Evolutionary conservation across 2,329 filamentous ascomycete species (phyloP).

Genomic region (Colletotrichum plurivorum): DNA sequence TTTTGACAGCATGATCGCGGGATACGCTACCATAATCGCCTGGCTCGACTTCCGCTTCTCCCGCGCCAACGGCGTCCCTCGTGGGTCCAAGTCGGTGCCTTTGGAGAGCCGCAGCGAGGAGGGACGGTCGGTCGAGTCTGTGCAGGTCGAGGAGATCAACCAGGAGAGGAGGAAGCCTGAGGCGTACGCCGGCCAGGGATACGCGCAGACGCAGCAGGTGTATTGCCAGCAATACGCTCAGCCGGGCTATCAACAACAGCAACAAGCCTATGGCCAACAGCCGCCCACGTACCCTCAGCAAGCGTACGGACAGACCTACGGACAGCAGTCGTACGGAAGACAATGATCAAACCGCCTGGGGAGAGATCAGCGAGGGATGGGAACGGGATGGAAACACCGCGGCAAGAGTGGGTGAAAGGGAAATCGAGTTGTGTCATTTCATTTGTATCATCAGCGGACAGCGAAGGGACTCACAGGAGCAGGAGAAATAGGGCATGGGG

Average conservation of each 20-base stretch:
- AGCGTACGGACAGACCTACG: slow-evolving; percentile 6
- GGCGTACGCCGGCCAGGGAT: neutral
- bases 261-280: slow-evolving; percentile 6
- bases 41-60: slow-evolving; percentile 31
- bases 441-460: slow-evolving; percentile 12
- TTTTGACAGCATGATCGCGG: slow-evolving; percentile 23
- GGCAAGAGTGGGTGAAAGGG: neutral
- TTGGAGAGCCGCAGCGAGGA: slow-evolving; percentile 22
- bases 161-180: slow-evolving; percentile 1
- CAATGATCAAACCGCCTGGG: neutral
- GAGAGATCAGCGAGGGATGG: neutral
- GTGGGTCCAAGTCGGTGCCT: slow-evolving; percentile 9
- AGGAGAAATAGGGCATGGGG: neutral
- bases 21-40: slow-evolving; percentile 28
- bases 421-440: neutral
- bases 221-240: neutral
- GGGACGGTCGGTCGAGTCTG: neutral
- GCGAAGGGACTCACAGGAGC: neutral
- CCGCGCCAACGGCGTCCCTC: slow-evolving; percentile 21
- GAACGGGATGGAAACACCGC: neutral
- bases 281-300: slow-evolving; percentile 3
- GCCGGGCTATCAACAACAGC: neutral
- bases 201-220: neutral
- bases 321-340: slow-evolving; percentile 13
- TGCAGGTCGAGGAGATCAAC: slow-evolving; percentile 14